Percentiles rank a stretch among this genome's conserved stretches.
phyloP scores from a whole-genome alignment of 331 rosid genomes.

The Quercus lobata region DNA sequence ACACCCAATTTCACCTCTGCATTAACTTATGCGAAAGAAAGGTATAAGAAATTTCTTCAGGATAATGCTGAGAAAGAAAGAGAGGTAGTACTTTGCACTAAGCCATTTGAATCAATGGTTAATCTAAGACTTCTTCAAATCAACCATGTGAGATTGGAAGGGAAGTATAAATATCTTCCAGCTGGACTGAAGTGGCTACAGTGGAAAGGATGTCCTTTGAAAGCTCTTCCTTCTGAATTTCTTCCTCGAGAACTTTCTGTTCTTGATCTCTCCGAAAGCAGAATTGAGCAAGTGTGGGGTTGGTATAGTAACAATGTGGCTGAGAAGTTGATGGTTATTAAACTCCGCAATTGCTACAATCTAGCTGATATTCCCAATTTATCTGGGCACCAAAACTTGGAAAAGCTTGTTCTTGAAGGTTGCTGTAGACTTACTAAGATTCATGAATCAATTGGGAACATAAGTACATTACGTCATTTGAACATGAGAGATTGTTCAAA shows the following conservation, averaged over 20 bases:
- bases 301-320: slow-evolving; percentile 25
- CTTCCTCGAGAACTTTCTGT: slow-evolving; percentile 42
- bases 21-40: slow-evolving; percentile 23
- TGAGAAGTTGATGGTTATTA: slow-evolving; percentile 42
- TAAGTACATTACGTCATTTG: slow-evolving; percentile 38
- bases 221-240: slow-evolving; percentile 32
- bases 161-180: slow-evolving; percentile 37
- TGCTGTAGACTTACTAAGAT: slow-evolving; percentile 38
- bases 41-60: slow-evolving; percentile 19
- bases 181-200: slow-evolving; percentile 57
- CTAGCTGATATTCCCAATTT: slow-evolving; percentile 53
- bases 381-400: slow-evolving; percentile 37
- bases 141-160: slow-evolving; percentile 41
- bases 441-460: slow-evolving; percentile 47
- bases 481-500: slow-evolving; percentile 35
- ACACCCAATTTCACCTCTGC: slow-evolving; percentile 25
- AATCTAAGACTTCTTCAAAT: slow-evolving; percentile 49
- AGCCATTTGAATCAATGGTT: slow-evolving; percentile 37
- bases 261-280: slow-evolving; percentile 55
- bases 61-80: slow-evolving; percentile 21
- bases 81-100: slow-evolving; percentile 21
- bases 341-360: slow-evolving; percentile 30
- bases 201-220: slow-evolving; percentile 57
- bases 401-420: slow-evolving; percentile 43
- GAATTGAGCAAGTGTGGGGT: slow-evolving; percentile 31